Percentiles rank a stretch among this genome's conserved stretches.
phyloP scores from a whole-genome alignment of 495 filamentous ascomycete species.

The Podospora didyma region DNA sequence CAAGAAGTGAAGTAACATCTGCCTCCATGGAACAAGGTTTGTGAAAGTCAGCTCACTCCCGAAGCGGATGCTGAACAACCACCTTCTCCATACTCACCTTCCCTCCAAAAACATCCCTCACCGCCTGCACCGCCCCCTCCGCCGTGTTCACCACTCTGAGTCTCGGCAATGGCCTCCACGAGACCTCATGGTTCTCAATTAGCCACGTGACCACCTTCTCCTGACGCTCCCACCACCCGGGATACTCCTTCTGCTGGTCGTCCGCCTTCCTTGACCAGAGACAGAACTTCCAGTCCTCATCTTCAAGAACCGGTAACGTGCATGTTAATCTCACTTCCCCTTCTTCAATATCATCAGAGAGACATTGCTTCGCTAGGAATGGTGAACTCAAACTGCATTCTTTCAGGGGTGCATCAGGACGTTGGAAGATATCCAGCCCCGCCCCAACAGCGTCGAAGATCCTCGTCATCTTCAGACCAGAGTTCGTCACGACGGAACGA shows the following conservation, averaged over 20 bases:
- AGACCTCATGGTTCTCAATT: slow-evolving; percentile 6
- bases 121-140: slow-evolving; percentile 3
- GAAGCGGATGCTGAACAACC: slow-evolving; percentile 12
- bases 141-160: slow-evolving; percentile 1
- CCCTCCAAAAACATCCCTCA: not conserved
- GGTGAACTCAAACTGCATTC: slow-evolving; percentile 3
- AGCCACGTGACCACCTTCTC: slow-evolving; percentile 11
- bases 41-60: not conserved
- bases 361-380: not conserved
- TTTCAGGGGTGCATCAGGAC: not conserved
- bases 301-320: slow-evolving; percentile 8
- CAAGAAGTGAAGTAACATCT: no score
- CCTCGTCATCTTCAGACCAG: not conserved
- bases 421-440: slow-evolving; percentile 5
- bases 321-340: not conserved
- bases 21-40: no score
- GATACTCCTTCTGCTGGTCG: not conserved
- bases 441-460: slow-evolving; percentile 8
- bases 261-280: slow-evolving; percentile 7
- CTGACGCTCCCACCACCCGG: slow-evolving; percentile 10
- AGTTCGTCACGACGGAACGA: not conserved
- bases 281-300: slow-evolving; percentile 7
- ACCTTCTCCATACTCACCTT: slow-evolving; percentile 11
- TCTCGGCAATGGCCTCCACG: slow-evolving; percentile 7
- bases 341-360: not conserved